A percentile compares a stretch with the other conserved stretches of the same genome.
Conservation (phyloP, 345 rosid species). For the Salix udensis region DNA sequence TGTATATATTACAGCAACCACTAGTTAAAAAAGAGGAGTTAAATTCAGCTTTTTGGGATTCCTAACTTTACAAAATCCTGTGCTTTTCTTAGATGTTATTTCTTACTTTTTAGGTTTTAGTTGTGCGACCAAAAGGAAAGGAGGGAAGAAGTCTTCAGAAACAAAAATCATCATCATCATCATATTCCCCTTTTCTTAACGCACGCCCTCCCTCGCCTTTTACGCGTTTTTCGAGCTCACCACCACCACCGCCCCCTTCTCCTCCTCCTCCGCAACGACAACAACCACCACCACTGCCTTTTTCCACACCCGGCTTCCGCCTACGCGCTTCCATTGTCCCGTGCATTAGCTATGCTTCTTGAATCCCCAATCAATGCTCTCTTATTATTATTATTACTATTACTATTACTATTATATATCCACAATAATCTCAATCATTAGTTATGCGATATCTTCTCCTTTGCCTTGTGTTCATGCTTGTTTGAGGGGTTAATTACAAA, state of each 20-base stretch:
- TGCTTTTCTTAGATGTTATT: not conserved
- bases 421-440: too few relatives aligned
- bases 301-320: not conserved
- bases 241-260: not conserved
- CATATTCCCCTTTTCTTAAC: slow-evolving; percentile 40
- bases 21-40: not conserved
- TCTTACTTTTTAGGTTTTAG: not conserved
- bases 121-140: not conserved
- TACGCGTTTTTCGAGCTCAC: slow-evolving; percentile 62
- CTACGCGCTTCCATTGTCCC: not conserved
- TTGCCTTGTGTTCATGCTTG: too few relatives aligned
- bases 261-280: not conserved
- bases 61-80: slow-evolving; percentile 16
- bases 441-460: too few relatives aligned
- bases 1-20: too few relatives aligned
- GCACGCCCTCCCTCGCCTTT: slow-evolving; percentile 71
- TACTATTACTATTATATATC: too few relatives aligned
- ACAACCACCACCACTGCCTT: slow-evolving; percentile 15
- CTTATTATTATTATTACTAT: too few relatives aligned
- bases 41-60: slow-evolving; percentile 16
- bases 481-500: too few relatives aligned
- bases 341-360: not conserved
- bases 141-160: not conserved
- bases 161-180: slow-evolving; percentile 11
- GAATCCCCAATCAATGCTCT: not conserved